Percentiles rank a stretch among this genome's conserved stretches.
These are phyloP conservation scores for Mucor mucedo DNA, from an alignment of 371 early-diverging fungal species.

Conservation along the genomic window DNA sequence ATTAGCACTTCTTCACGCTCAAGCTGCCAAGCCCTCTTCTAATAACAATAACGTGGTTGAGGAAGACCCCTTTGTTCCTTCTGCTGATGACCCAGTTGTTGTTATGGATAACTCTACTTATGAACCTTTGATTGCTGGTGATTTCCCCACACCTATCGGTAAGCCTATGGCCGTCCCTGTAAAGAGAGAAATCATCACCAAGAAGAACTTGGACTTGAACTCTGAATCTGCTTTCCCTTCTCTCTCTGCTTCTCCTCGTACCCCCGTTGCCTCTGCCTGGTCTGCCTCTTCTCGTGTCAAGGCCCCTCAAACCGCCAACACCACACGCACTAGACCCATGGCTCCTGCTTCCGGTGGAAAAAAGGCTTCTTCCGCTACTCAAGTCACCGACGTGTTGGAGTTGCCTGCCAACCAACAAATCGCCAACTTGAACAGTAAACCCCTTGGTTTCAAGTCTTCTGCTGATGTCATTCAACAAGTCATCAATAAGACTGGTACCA, in stretches of 20 bases:
- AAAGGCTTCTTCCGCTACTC: constrained; percentile 28
- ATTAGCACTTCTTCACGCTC: constrained; percentile 53
- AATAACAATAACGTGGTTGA: constrained; percentile 4
- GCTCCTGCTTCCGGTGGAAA: constrained; percentile 30
- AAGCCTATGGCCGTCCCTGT: constrained; percentile 23
- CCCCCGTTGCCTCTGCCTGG: constrained; percentile 53
- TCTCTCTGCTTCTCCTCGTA: constrained; percentile 62
- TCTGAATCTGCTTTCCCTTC: constrained; percentile 77
- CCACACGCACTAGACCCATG: constrained; percentile 26
- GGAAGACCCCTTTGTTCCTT: constrained; percentile 46
- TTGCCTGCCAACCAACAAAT: constrained; percentile 66
- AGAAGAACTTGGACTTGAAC: constrained; percentile 58
- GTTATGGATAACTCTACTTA: constrained; percentile 38
- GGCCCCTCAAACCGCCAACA: constrained; percentile 32
- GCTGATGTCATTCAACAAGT: constrained; percentile 78
- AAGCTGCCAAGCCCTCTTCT: constrained; percentile 30
- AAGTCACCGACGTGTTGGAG: constrained; percentile 67
- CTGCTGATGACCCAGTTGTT: constrained; percentile 53
- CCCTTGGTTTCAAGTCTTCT: constrained; percentile 62
- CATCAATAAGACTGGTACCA: constrained; percentile 73
- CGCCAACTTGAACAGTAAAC: constrained; percentile 46
- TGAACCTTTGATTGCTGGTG: constrained; percentile 55
- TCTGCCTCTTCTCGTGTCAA: constrained; percentile 60
- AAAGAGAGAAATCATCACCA: constrained; percentile 30
- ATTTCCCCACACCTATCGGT: constrained; percentile 49